phyloP scores from a whole-genome alignment of 345 rosid genomes.

The Trapa incisa region DNA sequence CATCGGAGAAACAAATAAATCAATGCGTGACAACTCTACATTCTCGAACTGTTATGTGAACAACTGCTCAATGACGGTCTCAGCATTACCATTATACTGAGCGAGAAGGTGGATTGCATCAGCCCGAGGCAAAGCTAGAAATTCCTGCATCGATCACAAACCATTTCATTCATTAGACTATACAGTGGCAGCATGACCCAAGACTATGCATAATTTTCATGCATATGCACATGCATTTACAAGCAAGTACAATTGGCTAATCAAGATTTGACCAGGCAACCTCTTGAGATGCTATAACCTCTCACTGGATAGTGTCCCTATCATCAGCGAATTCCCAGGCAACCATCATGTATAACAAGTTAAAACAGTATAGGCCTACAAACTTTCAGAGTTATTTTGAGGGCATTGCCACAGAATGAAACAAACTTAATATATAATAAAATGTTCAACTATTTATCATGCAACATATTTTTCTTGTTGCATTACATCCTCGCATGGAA shows the following conservation, averaged over 20 bases:
- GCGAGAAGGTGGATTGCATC: conserved; percentile 89
- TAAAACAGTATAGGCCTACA: neutral
- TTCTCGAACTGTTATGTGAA: conserved; percentile 28
- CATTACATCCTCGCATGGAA: no score
- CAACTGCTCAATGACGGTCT: conserved; percentile 74
- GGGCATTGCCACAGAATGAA: neutral
- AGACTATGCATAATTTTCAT: no score
- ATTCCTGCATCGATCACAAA: conserved; percentile 44
- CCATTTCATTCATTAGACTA: neutral
- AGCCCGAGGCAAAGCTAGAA: conserved; percentile 95
- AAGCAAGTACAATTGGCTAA: no score
- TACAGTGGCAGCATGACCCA: no score
- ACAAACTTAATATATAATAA: neutral
- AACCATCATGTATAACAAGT: no score
- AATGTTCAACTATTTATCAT: neutral
- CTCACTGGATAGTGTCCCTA: neutral
- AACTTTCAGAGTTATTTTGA: neutral
- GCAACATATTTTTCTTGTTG: no score
- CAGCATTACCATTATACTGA: conserved; percentile 77
- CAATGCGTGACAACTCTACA: neutral
- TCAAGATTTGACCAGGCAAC: no score
- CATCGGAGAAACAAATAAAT: conserved; percentile 6
- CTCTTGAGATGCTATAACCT: no score
- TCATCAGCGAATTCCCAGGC: no score
- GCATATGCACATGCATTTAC: no score